Percentiles rank a stretch among this genome's conserved stretches.
These are phyloP conservation scores for Apiosordaria backusii DNA, from an alignment of 495 filamentous ascomycete genomes.

Conservation along the genomic window DNA sequence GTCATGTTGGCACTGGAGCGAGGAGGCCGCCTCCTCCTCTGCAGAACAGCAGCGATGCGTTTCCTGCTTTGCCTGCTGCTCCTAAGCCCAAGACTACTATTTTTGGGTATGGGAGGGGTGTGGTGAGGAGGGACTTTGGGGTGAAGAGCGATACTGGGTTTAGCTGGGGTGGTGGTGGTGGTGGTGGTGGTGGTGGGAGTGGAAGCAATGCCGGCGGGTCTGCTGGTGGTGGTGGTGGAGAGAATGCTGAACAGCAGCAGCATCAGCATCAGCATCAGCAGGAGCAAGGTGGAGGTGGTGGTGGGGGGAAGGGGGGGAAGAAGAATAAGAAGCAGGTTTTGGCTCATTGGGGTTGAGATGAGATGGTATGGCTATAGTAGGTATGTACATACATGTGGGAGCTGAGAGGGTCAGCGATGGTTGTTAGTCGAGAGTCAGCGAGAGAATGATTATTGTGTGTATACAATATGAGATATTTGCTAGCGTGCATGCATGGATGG, in stretches of 20 bases:
- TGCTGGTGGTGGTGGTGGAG: not conserved
- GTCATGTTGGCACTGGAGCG: constrained; percentile 12
- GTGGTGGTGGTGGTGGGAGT: not conserved
- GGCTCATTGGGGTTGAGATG: constrained; percentile 50
- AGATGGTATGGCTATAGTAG: not conserved
- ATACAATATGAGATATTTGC: too few relatives aligned
- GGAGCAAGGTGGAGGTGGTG: constrained; percentile 33
- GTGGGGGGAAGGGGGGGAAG: constrained; percentile 55
- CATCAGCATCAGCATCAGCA: constrained; percentile 10
- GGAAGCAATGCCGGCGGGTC: not conserved
- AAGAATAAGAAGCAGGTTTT: constrained; percentile 81
- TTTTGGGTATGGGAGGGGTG: constrained; percentile 68
- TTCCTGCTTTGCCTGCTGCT: constrained; percentile 77
- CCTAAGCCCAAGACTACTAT: constrained; percentile 75
- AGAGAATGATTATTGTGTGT: too few relatives aligned
- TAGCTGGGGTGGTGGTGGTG: constrained; percentile 33
- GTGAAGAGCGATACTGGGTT: constrained; percentile 38
- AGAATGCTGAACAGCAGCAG: not conserved
- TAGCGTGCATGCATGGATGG: too few relatives aligned
- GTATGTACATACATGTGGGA: not conserved
- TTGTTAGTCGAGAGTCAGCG: not conserved
- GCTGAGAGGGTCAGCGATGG: not conserved
- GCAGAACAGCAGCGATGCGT: constrained; percentile 52
- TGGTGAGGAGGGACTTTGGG: constrained; percentile 64
- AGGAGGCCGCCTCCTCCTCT: not conserved